Base-by-base conservation (phyloP, 2,329 filamentous ascomycete genomes). In the Claviceps sp. region DNA sequence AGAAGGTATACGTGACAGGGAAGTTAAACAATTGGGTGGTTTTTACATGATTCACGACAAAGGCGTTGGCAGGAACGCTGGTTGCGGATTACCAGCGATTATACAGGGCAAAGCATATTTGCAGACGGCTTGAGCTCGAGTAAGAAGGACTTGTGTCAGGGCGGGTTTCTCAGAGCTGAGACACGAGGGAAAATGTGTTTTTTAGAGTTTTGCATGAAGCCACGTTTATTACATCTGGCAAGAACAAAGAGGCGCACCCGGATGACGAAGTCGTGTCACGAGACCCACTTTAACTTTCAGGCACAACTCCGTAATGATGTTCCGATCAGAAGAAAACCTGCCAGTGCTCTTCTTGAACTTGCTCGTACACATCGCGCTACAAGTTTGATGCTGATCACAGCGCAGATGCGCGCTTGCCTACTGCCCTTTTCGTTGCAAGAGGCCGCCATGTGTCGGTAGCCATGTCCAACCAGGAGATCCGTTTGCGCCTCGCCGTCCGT, bases 401-500 rank as follows among this genome's bases (percentile, higher is more conserved):
- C 40, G 11, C 40, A 43, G 23, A 23, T 43, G 20, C 20, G 40
- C 40, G 40, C 20, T 14, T 43, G 11, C 1, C 20, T 22, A 23
- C 20, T 23, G 20, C 20, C 20, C 20, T 11, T 40, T 34, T 48
- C 40, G n/a, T 14, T 26, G 20, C 26, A 11, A 13, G 16, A 16
- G 17, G 16, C 29, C 44, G 50, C 11, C 34, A 69, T 53, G 66
- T 57, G 63, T 37, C 55, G 45, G 34, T 53, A 52, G 45, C 53
- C 39, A 54, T 54, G 53, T 42, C 53, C 17, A 16, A 60, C 42
- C 60, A 61, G 51, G 61, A 62, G 49, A 66, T 93, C 75, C 86
- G 88, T 61, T 76, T 94, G 54, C 83, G 85, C 57, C 71, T 94
- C 47, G 73, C 79, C 38, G 79, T 94, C 50, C 79, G 81, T 56